Base-by-base conservation (phyloP, 139 green algal species). In the Picochlorum sp. region DNA sequence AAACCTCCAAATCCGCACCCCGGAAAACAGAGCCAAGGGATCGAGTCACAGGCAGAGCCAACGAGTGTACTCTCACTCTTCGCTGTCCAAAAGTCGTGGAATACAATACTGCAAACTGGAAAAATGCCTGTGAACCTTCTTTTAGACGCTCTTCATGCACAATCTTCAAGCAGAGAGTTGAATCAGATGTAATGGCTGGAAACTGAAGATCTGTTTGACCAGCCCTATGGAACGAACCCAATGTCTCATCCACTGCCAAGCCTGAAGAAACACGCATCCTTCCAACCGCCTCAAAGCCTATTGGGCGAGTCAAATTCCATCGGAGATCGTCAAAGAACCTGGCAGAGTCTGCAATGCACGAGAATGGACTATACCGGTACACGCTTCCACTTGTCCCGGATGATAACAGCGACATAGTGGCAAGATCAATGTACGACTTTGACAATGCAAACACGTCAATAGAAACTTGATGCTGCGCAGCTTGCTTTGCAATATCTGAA, bases 101-200 rank as follows among this genome's bases (percentile, higher is more conserved):
- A 80, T 95, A 96, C 30, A 96, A 77, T 68, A 95, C 74, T 41
- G 88, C 89, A 64, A 81, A 84, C 78, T 95, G 87, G 30, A 92
- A 56, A 55, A 73, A 88, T 4, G 59, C 76, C 68, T 90, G 69
- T 4, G 55, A 21, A 14, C 50, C 58, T 37, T 86, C 71, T 20
- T 49, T 51, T 47, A 92, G 71, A 31, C 58, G 68, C 41, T 90
- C 73, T 28, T 77, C 70, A 11, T 81, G 67, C 34, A 65, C 20
- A 65, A 85, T 63, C 63, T 69, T 82, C n/a, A 65, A 41, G 6
- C 18, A 60, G 26, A 92, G 41, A 1, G 75, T 62, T 66, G 94
- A 90, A 78, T 95, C 88, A 60, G 71, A 82, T 67, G 87, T 81
- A n/a, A 95, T 65, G 9, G 80, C 83, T 2, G 90, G 81, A 57